Conservation (phyloP, 2,329 filamentous ascomycete genomes). For the Aspergillus alliaceus region DNA sequence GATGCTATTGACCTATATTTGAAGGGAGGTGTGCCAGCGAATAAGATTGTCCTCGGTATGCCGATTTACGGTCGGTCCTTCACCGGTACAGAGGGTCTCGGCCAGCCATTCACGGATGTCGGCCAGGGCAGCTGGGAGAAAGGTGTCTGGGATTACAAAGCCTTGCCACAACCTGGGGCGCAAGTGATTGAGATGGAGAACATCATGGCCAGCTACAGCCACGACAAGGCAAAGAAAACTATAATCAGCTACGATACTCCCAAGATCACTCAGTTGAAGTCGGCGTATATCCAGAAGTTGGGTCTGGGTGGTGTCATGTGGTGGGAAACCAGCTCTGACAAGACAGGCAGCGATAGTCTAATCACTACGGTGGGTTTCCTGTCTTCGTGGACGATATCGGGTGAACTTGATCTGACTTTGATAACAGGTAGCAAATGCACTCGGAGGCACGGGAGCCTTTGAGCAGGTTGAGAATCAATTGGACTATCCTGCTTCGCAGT, state of each 20-base stretch:
- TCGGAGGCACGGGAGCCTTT: constrained; percentile 38
- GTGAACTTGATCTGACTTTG: background rate
- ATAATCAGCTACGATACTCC: constrained; percentile 78
- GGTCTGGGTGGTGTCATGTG: constrained; percentile 90
- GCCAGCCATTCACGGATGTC: constrained; percentile 66
- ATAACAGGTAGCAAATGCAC: constrained; percentile 29
- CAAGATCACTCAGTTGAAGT: constrained; percentile 67
- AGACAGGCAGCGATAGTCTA: constrained; percentile 62
- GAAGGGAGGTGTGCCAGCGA: constrained; percentile 58
- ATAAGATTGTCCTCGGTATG: constrained; percentile 86
- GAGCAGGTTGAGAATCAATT: constrained; percentile 51
- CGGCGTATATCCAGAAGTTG: constrained; percentile 65
- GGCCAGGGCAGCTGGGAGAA: constrained; percentile 74
- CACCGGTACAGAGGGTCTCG: constrained; percentile 72
- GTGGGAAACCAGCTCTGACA: constrained; percentile 88
- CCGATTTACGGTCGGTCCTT: constrained; percentile 89
- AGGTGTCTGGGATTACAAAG: constrained; percentile 87
- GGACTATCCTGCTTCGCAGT: constrained; percentile 54
- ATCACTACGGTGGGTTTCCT: constrained; percentile 54
- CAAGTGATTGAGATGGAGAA: constrained; percentile 19
- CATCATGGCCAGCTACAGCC: constrained; percentile 35
- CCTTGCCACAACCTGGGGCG: constrained; percentile 55
- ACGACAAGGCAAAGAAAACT: constrained; percentile 58
- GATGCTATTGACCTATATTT: constrained; percentile 71
- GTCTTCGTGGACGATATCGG: background rate